Base-by-base conservation (phyloP, 345 rosid genomes). In the Raphanus sativus region DNA sequence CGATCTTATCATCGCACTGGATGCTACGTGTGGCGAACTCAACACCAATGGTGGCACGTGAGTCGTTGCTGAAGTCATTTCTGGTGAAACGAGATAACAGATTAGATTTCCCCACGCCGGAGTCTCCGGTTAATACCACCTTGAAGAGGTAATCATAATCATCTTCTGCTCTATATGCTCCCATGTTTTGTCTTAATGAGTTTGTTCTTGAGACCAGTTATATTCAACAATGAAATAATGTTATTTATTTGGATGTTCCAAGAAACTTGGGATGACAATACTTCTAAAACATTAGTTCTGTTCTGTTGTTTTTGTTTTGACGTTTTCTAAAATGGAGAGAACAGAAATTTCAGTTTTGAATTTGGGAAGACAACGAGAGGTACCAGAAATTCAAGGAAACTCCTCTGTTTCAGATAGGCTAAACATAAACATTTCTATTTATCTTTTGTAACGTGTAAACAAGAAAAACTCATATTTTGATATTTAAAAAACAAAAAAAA, bases 41-140 rank as follows among this genome's bases (percentile, higher is more conserved):
- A 0, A 90, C 97, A 75, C 98, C 97, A 5, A 91, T 94, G 21
- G 97, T 94, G 1, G 98, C 92, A 79, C 91, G 90, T 8, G 97
- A 91, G 80, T 91, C 94, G 58, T 83, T 85, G 82, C 94, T 93
- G 74, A 94, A 94, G 83, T 94, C 97, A 28, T 94, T 89, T 67
- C 84, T 85, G 4, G 97, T 86, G 80, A 91, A 94, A 80, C 98
- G 85, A 0, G 96, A 85, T 32, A 94, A 73, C 60, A 94, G 83
- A 70, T 94, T 94, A n/a, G 98, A 91, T 82, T 94, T 94, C 32
- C 98, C 94, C 0, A 91, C 97, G 0, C 96, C 97, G 1, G 97
- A 94, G 75, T 94, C 98, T 0, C 97, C 98, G 40, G 93, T 91
- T 72, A 94, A 63, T 15, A 91, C 98, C 30, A 94, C 89, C 89